phyloP scores from a whole-genome alignment of 805 yeast genomes.

The Hanseniaspora vineae region DNA sequence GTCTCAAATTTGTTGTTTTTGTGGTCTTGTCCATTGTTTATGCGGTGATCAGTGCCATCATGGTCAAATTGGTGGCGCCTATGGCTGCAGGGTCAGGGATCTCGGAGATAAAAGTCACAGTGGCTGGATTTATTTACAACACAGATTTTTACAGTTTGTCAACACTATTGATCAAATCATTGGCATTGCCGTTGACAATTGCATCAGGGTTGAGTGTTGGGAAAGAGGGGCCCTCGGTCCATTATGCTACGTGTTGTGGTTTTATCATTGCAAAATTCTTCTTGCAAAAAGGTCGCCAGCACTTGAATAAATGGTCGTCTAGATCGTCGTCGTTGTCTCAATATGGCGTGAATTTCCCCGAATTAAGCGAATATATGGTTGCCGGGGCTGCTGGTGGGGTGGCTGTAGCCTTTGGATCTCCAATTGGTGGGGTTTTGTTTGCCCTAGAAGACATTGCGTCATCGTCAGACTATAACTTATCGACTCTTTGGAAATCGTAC shows the following conservation, averaged over 20 bases:
- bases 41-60: conserved; percentile 49
- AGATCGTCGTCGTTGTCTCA: too few species aligned
- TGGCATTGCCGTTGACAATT: conserved; percentile 80
- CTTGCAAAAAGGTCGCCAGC: conserved; percentile 3
- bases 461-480: conserved; percentile 56
- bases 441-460: conserved; percentile 73
- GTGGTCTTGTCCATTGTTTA: conserved; percentile 46
- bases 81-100: conserved; percentile 96
- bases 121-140: conserved; percentile 69
- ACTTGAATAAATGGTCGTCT: too few species aligned
- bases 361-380: conserved; percentile 35
- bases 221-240: conserved; percentile 97
- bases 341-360: background rate
- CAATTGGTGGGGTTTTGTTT: conserved; percentile 92
- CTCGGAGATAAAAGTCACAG: conserved; percentile 89
- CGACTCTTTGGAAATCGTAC: conserved; percentile 83
- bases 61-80: conserved; percentile 68
- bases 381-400: conserved; percentile 98
- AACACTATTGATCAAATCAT: conserved; percentile 62
- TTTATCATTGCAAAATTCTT: conserved; percentile 53
- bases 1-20: conserved; percentile 41
- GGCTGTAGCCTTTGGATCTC: conserved; percentile 95
- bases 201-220: conserved; percentile 91
- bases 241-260: conserved; percentile 96
- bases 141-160: conserved; percentile 61